These are phyloP conservation scores for Neurospora sp. DNA, from an alignment of 495 filamentous ascomycete genomes.

Conservation along the genomic window DNA sequence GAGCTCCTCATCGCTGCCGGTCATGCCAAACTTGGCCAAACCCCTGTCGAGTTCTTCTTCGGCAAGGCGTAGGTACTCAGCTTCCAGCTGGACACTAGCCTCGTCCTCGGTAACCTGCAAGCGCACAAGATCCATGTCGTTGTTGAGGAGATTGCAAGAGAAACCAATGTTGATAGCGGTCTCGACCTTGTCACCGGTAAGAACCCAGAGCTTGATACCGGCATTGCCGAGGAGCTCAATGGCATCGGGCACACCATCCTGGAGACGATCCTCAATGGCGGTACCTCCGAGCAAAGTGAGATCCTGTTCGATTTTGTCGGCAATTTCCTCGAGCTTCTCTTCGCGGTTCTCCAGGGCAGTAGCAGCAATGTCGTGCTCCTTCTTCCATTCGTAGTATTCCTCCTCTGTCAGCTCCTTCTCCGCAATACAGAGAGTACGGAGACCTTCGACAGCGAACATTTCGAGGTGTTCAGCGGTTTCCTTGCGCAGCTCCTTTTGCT, in stretches of 20 bases:
- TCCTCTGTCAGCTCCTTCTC: slow-evolving; percentile 71
- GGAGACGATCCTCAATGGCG: slow-evolving; percentile 94
- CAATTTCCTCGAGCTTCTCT: slow-evolving; percentile 84
- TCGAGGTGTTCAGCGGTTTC: slow-evolving; percentile 90
- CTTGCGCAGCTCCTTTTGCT: slow-evolving; percentile 73
- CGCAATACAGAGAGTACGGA: slow-evolving; percentile 94
- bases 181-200: slow-evolving; percentile 98
- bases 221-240: slow-evolving; percentile 88
- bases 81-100: slow-evolving; percentile 20
- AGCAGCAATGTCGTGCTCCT: slow-evolving; percentile 79
- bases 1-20: slow-evolving; percentile 81
- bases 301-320: slow-evolving; percentile 83
- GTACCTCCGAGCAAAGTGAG: slow-evolving; percentile 88
- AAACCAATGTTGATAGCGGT: slow-evolving; percentile 99
- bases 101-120: slow-evolving; percentile 76
- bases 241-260: slow-evolving; percentile 95
- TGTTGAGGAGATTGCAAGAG: slow-evolving; percentile 94
- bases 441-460: slow-evolving; percentile 89
- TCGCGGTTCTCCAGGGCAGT: slow-evolving; percentile 78
- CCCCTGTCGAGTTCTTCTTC: slow-evolving; percentile 63
- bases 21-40: slow-evolving; percentile 64
- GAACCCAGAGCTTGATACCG: slow-evolving; percentile 98
- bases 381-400: slow-evolving; percentile 79
- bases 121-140: slow-evolving; percentile 93
- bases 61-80: slow-evolving; percentile 43